Evolutionary conservation across 495 filamentous ascomycete genomes (phyloP).

Genomic region (Thozetella sp.): DNA sequence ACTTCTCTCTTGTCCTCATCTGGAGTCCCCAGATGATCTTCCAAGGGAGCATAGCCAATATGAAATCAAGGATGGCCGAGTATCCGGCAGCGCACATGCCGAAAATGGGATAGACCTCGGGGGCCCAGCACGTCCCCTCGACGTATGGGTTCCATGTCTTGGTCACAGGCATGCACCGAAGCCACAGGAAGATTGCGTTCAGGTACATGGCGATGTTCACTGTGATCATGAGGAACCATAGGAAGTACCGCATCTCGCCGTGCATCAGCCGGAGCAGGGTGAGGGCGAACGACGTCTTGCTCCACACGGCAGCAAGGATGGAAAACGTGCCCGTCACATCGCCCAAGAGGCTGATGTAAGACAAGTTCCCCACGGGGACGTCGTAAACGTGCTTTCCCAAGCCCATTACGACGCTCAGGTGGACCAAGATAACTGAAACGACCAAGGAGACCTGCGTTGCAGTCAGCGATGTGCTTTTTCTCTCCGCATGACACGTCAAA

Average conservation of each 20-base stretch:
- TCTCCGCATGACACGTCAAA: not conserved
- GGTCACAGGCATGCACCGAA: slow-evolving; percentile 27
- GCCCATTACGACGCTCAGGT: slow-evolving; percentile 19
- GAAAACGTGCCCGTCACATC: slow-evolving; percentile 26
- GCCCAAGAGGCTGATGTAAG: slow-evolving; percentile 17
- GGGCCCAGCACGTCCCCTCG: slow-evolving; percentile 34
- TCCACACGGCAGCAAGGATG: slow-evolving; percentile 30
- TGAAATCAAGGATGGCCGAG: slow-evolving; percentile 33
- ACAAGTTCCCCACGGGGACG: slow-evolving; percentile 17
- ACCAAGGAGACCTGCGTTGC: slow-evolving; percentile 19
- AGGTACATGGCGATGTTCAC: slow-evolving; percentile 34
- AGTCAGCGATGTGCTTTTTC: not conserved
- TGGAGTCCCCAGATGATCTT: slow-evolving; percentile 28
- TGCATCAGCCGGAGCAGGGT: slow-evolving; percentile 28
- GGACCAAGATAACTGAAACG: slow-evolving; percentile 15
- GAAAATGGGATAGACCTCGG: slow-evolving; percentile 13
- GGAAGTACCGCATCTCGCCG: slow-evolving; percentile 7
- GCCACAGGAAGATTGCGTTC: slow-evolving; percentile 31
- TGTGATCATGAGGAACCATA: slow-evolving; percentile 30
- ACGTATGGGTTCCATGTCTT: slow-evolving; percentile 27
- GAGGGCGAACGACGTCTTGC: slow-evolving; percentile 37
- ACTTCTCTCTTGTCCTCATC: slow-evolving; percentile 34
- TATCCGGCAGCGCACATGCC: slow-evolving; percentile 28
- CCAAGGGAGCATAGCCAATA: slow-evolving; percentile 34
- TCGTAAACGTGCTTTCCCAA: slow-evolving; percentile 25